Evolutionary conservation across 2,329 filamentous ascomycete genomes (phyloP), one percentile per base, ranked within the genome.

Genomic region (Scytalidium lignicola): DNA sequence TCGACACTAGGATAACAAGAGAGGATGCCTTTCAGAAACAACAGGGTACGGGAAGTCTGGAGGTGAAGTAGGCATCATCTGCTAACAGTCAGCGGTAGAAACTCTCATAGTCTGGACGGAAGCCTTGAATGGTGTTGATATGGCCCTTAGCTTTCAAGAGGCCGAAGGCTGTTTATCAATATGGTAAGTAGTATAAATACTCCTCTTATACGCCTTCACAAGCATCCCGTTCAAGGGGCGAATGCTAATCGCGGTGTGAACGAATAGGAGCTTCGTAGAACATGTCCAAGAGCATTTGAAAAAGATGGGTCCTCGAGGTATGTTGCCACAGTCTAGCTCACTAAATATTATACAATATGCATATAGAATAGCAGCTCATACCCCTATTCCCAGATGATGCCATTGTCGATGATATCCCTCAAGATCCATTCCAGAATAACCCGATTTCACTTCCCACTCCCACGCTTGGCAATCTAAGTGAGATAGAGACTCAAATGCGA

Each of bases 101-200:
- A 99, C 93, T 3, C 80, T 99, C 53, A 97, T 99, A 54, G 91
- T 99, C 53, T 99, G 93, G 93, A 96, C 92, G 37, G 93, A 97
- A 66, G 81, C 83, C 3, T 70, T 66, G 51, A 93, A 85, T 71
- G 87, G 87, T 51, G 83, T 91, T 49, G 93, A 99, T 66, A 97
- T 99, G 93, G 93, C 93, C 41, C 79, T 99, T 55, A 96, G 91
- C 66, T 99, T 99, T 64, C 93, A 99, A 68, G 93, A 99, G 72
- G 86, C 91, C 2, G 93, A 97, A 58, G 93, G 92, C 42, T 99
- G 93, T 69, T 82, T 88, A 18, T 77, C 84, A 55, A 96, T 99
- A 67, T 99, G 93, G 93, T 95, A 71, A 62, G 66, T 73, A 66
- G 32, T 23, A 21, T 46, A 10, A 26, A 6, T 26, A 26, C 23